phyloP scores from a whole-genome alignment of 371 early-diverging fungal genomes.

The Syncephalastrum sp. region DNA sequence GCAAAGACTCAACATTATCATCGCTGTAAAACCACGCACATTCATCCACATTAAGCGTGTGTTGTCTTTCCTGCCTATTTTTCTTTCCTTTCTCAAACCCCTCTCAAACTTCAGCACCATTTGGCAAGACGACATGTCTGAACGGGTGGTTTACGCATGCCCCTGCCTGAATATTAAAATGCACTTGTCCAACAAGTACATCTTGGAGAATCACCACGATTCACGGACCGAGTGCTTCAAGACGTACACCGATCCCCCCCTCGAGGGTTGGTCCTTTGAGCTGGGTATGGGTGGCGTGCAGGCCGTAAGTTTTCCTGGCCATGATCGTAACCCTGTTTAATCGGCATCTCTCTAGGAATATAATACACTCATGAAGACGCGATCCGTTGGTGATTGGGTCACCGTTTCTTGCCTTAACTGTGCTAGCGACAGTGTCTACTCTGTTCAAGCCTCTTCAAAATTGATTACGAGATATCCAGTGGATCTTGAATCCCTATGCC shows the following conservation, averaged over 20 bases:
- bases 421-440: slow-evolving; percentile 30
- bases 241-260: slow-evolving; percentile 15
- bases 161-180: slow-evolving; percentile 40
- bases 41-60: no score
- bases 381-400: slow-evolving; percentile 19
- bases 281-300: slow-evolving; percentile 40
- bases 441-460: slow-evolving; percentile 11
- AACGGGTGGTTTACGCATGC: slow-evolving; percentile 42
- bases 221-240: slow-evolving; percentile 19
- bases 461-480: slow-evolving; percentile 12
- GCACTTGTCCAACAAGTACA: slow-evolving; percentile 34
- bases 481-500: slow-evolving; percentile 6
- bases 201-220: slow-evolving; percentile 26
- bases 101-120: neutral
- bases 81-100: neutral
- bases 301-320: slow-evolving; percentile 22
- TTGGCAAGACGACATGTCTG: slow-evolving; percentile 17
- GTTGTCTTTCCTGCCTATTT: neutral
- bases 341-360: slow-evolving; percentile 19
- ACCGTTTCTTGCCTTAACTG: slow-evolving; percentile 39
- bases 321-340: neutral
- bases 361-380: slow-evolving; percentile 12
- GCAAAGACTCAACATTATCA: no score
- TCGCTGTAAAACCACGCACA: no score
- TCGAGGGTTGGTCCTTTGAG: slow-evolving; percentile 38